A percentile compares a stretch with the other conserved stretches of the same genome.
phyloP scores from a whole-genome alignment of 2,329 filamentous ascomycete genomes.

The Sclerotinia sclerotiorum region DNA sequence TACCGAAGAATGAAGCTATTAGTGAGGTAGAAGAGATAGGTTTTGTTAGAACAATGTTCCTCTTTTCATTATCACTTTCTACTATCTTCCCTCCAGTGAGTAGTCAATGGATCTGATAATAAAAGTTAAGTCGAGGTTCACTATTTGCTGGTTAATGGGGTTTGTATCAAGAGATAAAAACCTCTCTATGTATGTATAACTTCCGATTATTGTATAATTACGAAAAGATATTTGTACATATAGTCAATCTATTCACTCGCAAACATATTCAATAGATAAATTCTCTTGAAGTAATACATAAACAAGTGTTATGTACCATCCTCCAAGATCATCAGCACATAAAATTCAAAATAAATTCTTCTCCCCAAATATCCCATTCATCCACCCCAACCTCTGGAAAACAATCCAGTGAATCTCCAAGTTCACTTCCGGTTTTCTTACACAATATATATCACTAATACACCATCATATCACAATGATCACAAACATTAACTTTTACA shows the following conservation, averaged over 20 bases:
- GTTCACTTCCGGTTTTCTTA: too few species aligned
- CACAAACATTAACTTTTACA: too few species aligned
- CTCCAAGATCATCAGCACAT: neutral
- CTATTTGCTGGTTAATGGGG: neutral
- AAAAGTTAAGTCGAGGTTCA: too few species aligned
- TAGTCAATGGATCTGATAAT: neutral
- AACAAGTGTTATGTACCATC: neutral
- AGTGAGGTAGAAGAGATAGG: neutral
- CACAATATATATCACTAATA: too few species aligned
- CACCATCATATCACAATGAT: too few species aligned
- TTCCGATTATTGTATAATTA: too few species aligned
- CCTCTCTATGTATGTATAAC: neutral
- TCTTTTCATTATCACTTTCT: neutral
- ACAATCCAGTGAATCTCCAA: too few species aligned
- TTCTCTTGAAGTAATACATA: neutral
- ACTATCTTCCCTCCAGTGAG: neutral
- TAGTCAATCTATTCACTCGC: neutral
- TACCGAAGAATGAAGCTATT: neutral
- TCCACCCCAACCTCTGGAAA: neutral
- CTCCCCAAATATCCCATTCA: neutral
- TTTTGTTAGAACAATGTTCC: neutral
- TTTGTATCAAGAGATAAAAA: neutral
- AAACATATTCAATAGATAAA: neutral
- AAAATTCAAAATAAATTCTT: neutral
- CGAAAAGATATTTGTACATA: too few species aligned